Conservation (phyloP, 2,329 filamentous ascomycete genomes). For the Diaporthe aspalathi region DNA sequence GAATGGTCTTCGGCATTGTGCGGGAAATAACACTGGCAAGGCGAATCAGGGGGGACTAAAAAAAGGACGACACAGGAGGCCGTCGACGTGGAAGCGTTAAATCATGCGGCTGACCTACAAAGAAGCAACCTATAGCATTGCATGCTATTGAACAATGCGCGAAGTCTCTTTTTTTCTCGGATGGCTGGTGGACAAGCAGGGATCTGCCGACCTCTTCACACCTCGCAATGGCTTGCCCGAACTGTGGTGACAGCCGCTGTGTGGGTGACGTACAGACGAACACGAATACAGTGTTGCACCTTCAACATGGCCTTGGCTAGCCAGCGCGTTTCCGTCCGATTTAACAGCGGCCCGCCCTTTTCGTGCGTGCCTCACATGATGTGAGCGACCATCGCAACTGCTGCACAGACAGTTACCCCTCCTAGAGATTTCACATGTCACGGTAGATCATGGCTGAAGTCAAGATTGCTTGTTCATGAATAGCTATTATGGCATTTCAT, state of each 20-base stretch:
- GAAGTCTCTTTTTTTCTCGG: neutral
- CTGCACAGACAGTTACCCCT: neutral
- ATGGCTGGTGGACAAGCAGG: neutral
- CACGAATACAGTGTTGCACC: slow-evolving; percentile 14
- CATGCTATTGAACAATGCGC: slow-evolving; percentile 12
- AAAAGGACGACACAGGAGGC: slow-evolving; percentile 20
- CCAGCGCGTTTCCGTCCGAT: neutral
- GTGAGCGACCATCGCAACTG: neutral
- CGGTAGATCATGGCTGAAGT: neutral
- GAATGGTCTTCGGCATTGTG: neutral
- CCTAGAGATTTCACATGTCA: neutral
- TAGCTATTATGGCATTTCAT: slow-evolving; percentile 32
- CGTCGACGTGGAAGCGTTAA: slow-evolving; percentile 12
- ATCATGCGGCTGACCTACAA: slow-evolving; percentile 3
- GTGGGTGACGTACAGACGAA: slow-evolving; percentile 25
- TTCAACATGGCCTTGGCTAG: neutral
- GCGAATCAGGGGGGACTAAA: slow-evolving; percentile 14
- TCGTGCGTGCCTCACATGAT: neutral
- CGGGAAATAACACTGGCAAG: neutral
- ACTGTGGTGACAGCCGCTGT: neutral
- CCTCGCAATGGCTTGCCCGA: slow-evolving; percentile 20
- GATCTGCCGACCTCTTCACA: slow-evolving; percentile 6
- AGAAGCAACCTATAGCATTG: slow-evolving; percentile 22
- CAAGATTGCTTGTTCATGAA: neutral
- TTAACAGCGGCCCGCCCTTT: neutral